Conservation (phyloP, 345 rosid genomes). For the Gossypium herbaceum region DNA sequence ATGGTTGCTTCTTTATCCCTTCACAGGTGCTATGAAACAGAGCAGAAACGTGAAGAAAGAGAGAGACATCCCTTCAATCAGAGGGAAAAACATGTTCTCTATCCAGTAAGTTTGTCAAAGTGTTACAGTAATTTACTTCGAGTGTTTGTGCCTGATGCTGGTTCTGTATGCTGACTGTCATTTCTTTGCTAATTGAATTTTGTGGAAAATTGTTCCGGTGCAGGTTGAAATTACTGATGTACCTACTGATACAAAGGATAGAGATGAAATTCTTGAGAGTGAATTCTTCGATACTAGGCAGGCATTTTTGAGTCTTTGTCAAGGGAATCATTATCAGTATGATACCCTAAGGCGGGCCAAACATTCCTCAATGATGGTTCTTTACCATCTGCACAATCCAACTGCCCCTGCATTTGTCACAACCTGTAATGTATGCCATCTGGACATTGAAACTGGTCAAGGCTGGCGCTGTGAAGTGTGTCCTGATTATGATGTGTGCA, state of each 20-base stretch:
- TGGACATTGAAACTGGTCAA: conserved; percentile 95
- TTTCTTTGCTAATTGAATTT: conserved; percentile 14
- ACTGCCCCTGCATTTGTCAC: conserved; percentile 97
- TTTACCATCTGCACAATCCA: conserved; percentile 97
- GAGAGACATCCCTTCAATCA: conserved; percentile 81
- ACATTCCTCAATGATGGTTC: conserved; percentile 99
- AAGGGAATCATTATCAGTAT: conserved; percentile 98
- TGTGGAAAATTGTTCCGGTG: conserved; percentile 21
- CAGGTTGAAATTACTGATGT: conserved; percentile 70
- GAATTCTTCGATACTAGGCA: conserved; percentile 97
- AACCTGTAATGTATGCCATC: conserved; percentile 80
- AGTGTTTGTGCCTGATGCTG: conserved; percentile 4
- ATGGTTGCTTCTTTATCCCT: conserved; percentile 17
- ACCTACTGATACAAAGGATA: conserved; percentile 77
- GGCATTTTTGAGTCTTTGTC: conserved; percentile 97
- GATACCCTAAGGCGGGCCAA: conserved; percentile 97
- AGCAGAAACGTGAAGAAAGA: conserved; percentile 79
- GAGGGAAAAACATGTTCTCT: conserved; percentile 69
- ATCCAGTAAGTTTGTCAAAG: conserved; percentile 53
- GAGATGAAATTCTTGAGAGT: conserved; percentile 94
- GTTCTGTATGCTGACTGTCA: conserved; percentile 10
- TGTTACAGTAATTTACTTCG: conserved; percentile 6
- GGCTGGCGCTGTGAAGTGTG: conserved; percentile 99
- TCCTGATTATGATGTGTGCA: conserved; percentile 94
- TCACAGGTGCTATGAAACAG: conserved; percentile 79